A percentile compares a stretch with the other conserved stretches of the same genome.
Conservation (phyloP, 2,329 filamentous ascomycete species). For the Clathrospora elynae region DNA sequence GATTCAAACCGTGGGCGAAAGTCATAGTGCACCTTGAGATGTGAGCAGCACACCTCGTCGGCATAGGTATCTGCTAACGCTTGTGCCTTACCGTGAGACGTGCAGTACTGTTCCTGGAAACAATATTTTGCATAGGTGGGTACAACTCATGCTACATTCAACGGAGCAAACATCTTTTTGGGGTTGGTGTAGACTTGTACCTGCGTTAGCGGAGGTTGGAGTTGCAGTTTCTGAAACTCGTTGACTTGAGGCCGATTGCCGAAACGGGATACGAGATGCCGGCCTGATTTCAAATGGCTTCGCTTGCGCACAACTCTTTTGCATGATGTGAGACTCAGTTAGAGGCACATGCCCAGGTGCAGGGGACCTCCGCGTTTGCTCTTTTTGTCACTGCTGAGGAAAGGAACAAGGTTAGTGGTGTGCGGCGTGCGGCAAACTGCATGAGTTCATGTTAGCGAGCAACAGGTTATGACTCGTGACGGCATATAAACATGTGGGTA, state of each 20-base stretch:
- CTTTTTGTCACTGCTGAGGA: conserved; percentile 18
- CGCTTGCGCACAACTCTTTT: conserved; percentile 25
- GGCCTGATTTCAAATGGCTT: conserved; percentile 27
- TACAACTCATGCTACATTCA: conserved; percentile 27
- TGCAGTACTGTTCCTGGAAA: conserved; percentile 41
- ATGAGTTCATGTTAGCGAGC: conserved; percentile 20
- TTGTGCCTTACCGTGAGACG: conserved; percentile 31
- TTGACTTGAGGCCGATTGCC: conserved; percentile 29
- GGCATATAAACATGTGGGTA: conserved; percentile 12
- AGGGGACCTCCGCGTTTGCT: conserved; percentile 19
- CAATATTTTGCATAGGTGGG: conserved; percentile 21
- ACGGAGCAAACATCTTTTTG: conserved; percentile 44
- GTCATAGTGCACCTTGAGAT: conserved; percentile 8
- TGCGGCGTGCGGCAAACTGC: conserved; percentile 12
- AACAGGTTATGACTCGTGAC: conserved; percentile 27
- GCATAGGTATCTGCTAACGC: conserved; percentile 36
- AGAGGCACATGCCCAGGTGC: no score
- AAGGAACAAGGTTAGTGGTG: conserved; percentile 27
- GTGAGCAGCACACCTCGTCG: conserved; percentile 10
- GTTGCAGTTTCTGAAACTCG: conserved; percentile 41
- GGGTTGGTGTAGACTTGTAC: conserved; percentile 40
- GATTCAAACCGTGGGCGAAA: conserved; percentile 2
- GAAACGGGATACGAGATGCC: conserved; percentile 30
- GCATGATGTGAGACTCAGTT: conserved; percentile 24
- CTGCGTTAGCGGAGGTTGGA: conserved; percentile 44